phyloP scores from a whole-genome alignment of 192 early-diverging fungal species.

The Coemansia sp. region DNA sequence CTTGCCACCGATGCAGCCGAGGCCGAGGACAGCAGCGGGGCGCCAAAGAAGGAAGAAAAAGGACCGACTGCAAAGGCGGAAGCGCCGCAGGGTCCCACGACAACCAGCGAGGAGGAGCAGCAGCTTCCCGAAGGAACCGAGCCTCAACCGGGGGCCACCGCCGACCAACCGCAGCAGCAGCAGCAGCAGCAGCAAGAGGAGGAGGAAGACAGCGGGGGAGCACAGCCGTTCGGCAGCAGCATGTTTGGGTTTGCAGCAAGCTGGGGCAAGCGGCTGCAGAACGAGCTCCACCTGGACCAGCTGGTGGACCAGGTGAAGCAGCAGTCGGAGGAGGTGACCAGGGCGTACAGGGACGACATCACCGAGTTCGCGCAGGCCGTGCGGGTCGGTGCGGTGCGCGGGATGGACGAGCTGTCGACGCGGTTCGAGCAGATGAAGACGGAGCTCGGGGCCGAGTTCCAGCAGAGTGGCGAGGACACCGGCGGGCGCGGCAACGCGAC shows the following conservation, averaged over 20 bases:
- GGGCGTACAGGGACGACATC: slow-evolving; percentile 49
- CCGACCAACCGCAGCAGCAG: slow-evolving; percentile 18
- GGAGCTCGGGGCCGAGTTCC: slow-evolving; percentile 18
- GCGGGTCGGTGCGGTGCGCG: slow-evolving; percentile 28
- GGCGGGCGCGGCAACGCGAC: too few species aligned
- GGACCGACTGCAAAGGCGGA: neutral
- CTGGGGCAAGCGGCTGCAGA: slow-evolving; percentile 43
- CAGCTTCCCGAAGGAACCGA: too few species aligned
- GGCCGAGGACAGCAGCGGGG: slow-evolving; percentile 20
- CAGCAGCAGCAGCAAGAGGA: slow-evolving; percentile 3
- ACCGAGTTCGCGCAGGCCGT: slow-evolving; percentile 50
- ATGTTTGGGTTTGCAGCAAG: slow-evolving; percentile 50
- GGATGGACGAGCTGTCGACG: slow-evolving; percentile 46
- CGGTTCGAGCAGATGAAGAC: slow-evolving; percentile 34
- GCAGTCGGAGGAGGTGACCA: slow-evolving; percentile 46
- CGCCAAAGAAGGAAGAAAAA: neutral
- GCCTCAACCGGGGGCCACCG: too few species aligned
- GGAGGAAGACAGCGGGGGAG: neutral
- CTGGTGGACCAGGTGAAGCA: slow-evolving; percentile 49
- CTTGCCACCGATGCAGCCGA: slow-evolving; percentile 46
- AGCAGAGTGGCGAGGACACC: neutral
- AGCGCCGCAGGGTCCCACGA: too few species aligned
- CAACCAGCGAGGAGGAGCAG: too few species aligned
- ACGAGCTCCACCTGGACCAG: slow-evolving; percentile 30
- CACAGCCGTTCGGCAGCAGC: slow-evolving; percentile 13